Base-by-base conservation (phyloP, 176 grass and related monocot species). In the Microstegium vimineum region DNA sequence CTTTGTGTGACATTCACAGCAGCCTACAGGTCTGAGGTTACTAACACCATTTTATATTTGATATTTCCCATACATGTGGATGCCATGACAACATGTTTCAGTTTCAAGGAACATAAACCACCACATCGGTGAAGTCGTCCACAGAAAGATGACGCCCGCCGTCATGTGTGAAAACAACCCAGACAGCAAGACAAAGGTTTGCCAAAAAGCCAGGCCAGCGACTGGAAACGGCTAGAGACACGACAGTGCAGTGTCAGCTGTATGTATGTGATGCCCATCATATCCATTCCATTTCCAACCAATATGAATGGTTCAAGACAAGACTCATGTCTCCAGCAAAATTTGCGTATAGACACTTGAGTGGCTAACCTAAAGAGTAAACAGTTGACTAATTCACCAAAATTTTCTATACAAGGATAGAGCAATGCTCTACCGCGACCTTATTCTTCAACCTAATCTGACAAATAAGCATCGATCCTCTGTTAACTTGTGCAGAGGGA, bases 321-420 rank as follows among this genome's bases (percentile, higher is more conserved):
- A 74, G 40, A 62, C 40, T 45, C 4, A 36, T 78, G n/a, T 15
- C 41, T 66, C 31, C 60, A 86, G 23, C 51, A 78, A 62, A 73
- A 65, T 28, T 76, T 76, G n/a, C 13, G 32, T 86, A 82, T 86
- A 25, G 56, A 68, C 74, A 83, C 60, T 33, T 78, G 67, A 90
- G 79, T 79, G 49, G 35, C 47, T 79, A 86, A 62, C 27, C 84
- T 86, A 90, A 22, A 52, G 6, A 54, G 51, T 54, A 54, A 54
- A 59, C 1, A 76, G 67, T 71, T 66, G 27, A 74, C 78, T 83
- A 86, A 31, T 34, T 74, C 6, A 78, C 83, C 74, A 83, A 83
- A 90, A 90, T 69, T 86, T 79, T 47, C 20, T 68, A 79, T 42
- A 61, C 74, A 90, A 49, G 40, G 49, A 69, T 52, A 79, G 74